These are phyloP conservation scores for Cladophialophora chaetospira DNA, from an alignment of 2,329 filamentous ascomycete species.

Conservation along the genomic window DNA sequence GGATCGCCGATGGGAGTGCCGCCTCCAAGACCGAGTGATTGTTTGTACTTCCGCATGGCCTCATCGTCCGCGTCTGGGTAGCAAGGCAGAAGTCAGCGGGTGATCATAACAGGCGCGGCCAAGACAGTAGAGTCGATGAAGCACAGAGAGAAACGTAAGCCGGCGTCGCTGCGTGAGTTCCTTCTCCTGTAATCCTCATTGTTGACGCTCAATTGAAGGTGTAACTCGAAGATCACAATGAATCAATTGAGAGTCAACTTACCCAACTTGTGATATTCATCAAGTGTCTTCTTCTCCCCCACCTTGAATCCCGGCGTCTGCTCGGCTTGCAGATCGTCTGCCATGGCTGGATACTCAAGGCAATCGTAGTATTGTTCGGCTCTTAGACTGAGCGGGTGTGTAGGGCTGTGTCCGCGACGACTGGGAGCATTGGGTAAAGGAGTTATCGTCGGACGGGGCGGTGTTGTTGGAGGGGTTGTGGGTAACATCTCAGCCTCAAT, in stretches of 20 bases:
- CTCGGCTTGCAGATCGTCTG: constrained; percentile 82
- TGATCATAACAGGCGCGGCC: too few relatives aligned
- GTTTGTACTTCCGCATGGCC: constrained; percentile 95
- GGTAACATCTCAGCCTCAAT: too few relatives aligned
- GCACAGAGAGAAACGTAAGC: too few relatives aligned
- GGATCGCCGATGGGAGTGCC: constrained; percentile 72
- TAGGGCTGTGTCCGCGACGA: too few relatives aligned
- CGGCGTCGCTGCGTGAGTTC: not conserved
- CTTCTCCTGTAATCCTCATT: not conserved
- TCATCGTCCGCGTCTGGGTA: constrained; percentile 77
- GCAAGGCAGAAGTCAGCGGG: constrained; percentile 2
- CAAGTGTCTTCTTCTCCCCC: constrained; percentile 96
- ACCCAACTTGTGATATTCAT: constrained; percentile 94
- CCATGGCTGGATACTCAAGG: constrained; percentile 51
- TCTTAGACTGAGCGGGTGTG: too few relatives aligned
- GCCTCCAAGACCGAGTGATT: constrained; percentile 81
- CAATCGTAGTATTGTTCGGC: too few relatives aligned
- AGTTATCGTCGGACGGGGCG: too few relatives aligned
- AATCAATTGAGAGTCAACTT: constrained; percentile 48
- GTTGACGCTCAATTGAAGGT: too few relatives aligned
- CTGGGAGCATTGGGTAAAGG: too few relatives aligned
- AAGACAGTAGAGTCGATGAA: too few relatives aligned
- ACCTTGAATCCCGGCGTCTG: constrained; percentile 96
- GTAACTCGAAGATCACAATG: too few relatives aligned
- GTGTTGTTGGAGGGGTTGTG: too few relatives aligned